Percentiles rank a stretch among this genome's conserved stretches.
These are phyloP conservation scores for Colletotrichum melonis DNA, from an alignment of 2,329 filamentous ascomycete genomes.

Conservation along the genomic window DNA sequence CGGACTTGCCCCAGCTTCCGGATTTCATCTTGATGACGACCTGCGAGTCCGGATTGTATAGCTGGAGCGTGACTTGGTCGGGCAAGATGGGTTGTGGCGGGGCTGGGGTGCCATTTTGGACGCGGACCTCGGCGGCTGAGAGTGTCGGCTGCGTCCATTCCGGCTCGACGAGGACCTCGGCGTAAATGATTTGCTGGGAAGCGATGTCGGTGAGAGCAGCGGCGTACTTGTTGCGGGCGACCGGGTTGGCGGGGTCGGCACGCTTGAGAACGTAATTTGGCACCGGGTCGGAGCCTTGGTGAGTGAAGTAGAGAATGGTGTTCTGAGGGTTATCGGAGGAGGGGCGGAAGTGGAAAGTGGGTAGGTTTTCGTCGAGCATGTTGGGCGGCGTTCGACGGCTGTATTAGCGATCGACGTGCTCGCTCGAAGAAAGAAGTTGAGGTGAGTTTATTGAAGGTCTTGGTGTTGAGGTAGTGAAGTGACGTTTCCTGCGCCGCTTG, in stretches of 20 bases:
- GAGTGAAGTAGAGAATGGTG: conserved; percentile 68
- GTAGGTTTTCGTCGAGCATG: conserved; percentile 97
- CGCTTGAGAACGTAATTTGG: conserved; percentile 85
- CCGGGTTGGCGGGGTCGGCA: conserved; percentile 75
- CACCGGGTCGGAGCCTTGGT: conserved; percentile 83
- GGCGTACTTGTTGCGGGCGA: conserved; percentile 85
- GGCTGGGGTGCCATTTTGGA: conserved; percentile 71
- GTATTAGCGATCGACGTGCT: not conserved
- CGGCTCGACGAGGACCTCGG: conserved; percentile 85
- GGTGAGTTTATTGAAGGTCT: not conserved
- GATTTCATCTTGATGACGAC: conserved; percentile 77
- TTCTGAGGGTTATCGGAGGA: conserved; percentile 64
- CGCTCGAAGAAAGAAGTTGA: not conserved
- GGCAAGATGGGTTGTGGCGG: conserved; percentile 77
- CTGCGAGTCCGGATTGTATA: conserved; percentile 94
- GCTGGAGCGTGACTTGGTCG: conserved; percentile 82
- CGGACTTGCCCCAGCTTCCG: conserved; percentile 82
- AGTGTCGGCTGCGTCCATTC: conserved; percentile 87
- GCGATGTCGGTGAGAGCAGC: conserved; percentile 86
- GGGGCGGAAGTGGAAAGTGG: conserved; percentile 70
- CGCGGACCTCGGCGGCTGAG: conserved; percentile 82
- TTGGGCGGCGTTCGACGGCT: conserved; percentile 34
- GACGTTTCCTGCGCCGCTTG: not conserved
- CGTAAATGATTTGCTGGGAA: conserved; percentile 84
- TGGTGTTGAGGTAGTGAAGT: not conserved